Percentiles rank a stretch among this genome's conserved stretches.
Evolutionary conservation across 2,329 filamentous ascomycete genomes (phyloP).

Genomic region (Blumeria graminis): DNA sequence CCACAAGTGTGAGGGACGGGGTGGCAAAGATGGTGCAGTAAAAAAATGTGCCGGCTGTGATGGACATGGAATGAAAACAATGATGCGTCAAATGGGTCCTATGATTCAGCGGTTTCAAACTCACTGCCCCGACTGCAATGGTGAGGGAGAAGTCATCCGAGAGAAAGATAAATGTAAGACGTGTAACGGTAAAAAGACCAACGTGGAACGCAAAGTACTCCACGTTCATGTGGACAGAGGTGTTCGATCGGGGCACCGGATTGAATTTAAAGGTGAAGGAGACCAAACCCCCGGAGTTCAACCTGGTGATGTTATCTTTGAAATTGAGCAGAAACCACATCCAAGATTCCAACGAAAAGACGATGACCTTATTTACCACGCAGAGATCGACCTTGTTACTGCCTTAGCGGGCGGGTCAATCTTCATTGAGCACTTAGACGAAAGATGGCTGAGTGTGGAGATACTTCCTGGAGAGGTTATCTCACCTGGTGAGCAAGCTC

Average conservation of each 20-base stretch:
- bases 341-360: conserved; percentile 83
- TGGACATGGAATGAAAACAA: conserved; percentile 94
- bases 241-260: conserved; percentile 81
- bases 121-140: conserved; percentile 92
- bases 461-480: conserved; percentile 91
- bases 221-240: conserved; percentile 95
- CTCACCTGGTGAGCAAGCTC: conserved; percentile 45
- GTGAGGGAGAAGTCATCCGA: conserved; percentile 87
- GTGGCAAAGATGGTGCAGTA: conserved; percentile 94
- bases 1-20: conserved; percentile 75
- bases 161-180: conserved; percentile 96
- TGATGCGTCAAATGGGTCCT: conserved; percentile 99
- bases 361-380: conserved; percentile 85
- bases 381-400: conserved; percentile 86
- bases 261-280: conserved; percentile 91
- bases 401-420: conserved; percentile 79
- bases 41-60: conserved; percentile 80
- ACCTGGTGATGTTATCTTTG: conserved; percentile 89
- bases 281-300: conserved; percentile 85
- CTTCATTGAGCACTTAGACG: conserved; percentile 88
- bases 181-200: conserved; percentile 92
- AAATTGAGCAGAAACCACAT: conserved; percentile 99
- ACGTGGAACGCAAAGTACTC: conserved; percentile 90
- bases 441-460: conserved; percentile 84
- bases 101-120: conserved; percentile 99